A percentile compares a stretch with the other conserved stretches of the same genome.
These are phyloP conservation scores for Zymoseptoria tritici DNA, from an alignment of 2,329 filamentous ascomycete species.

Conservation along the genomic window DNA sequence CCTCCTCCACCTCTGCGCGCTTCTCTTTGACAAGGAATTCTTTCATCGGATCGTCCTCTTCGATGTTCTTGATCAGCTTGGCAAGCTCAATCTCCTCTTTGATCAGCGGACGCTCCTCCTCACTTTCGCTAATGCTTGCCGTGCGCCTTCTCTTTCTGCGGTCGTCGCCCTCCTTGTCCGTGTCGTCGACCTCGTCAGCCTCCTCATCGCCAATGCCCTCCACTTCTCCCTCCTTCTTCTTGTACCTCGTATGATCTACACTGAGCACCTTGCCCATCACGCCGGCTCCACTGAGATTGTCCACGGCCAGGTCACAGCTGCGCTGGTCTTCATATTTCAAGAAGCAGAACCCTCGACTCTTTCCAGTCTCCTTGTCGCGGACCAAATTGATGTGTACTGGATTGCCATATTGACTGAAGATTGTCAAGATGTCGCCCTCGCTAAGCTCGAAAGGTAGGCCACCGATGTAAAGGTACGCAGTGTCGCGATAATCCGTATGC, in stretches of 20 bases:
- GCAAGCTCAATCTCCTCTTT: conserved; percentile 77
- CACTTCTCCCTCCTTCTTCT: conserved; percentile 64
- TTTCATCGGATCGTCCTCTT: conserved; percentile 98
- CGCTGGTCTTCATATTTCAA: conserved; percentile 97
- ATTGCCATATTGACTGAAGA: conserved; percentile 95
- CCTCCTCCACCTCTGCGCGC: conserved; percentile 74
- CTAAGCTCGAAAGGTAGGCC: conserved; percentile 86
- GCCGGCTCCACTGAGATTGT: conserved; percentile 83
- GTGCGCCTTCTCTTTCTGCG: conserved; percentile 39
- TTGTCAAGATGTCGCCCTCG: conserved; percentile 90
- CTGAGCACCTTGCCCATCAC: conserved; percentile 72
- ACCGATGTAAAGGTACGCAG: conserved; percentile 93
- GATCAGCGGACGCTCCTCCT: conserved; percentile 53
- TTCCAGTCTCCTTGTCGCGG: conserved; percentile 92
- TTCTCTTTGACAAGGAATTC: conserved; percentile 82
- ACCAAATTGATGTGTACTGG: conserved; percentile 87
- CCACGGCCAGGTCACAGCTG: conserved; percentile 90
- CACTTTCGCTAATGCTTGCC: conserved; percentile 36
- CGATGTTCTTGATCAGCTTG: conserved; percentile 61
- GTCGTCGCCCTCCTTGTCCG: conserved; percentile 32
- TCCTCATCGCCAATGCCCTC: conserved; percentile 38
- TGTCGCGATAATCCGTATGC: conserved; percentile 97
- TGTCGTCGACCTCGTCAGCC: conserved; percentile 46
- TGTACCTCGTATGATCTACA: conserved; percentile 91
- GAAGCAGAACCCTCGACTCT: conserved; percentile 90